These are phyloP conservation scores for Gynandropsis gynandra DNA, from an alignment of 345 rosid genomes.

Conservation along the genomic window DNA sequence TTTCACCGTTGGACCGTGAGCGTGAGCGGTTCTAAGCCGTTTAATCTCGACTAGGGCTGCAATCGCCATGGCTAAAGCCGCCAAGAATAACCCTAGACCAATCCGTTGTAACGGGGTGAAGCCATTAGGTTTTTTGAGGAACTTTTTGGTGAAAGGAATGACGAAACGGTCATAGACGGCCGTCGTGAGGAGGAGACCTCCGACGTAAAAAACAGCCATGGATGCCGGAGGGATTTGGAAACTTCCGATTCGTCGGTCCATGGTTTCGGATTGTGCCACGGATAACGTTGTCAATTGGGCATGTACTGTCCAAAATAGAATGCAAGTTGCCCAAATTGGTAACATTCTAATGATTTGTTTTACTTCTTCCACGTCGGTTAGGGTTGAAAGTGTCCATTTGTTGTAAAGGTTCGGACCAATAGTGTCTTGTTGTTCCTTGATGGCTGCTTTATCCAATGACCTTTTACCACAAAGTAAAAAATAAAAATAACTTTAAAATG, in stretches of 20 bases:
- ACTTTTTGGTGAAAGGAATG: slow-evolving; percentile 43
- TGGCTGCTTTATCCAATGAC: slow-evolving; percentile 80
- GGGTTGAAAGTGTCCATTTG: slow-evolving; percentile 76
- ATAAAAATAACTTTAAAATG: slow-evolving; percentile 1
- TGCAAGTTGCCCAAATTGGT: slow-evolving; percentile 87
- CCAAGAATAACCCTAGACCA: slow-evolving; percentile 59
- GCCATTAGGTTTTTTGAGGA: slow-evolving; percentile 61
- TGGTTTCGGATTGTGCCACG: slow-evolving; percentile 80
- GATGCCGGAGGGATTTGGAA: slow-evolving; percentile 79
- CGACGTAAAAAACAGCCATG: slow-evolving; percentile 69
- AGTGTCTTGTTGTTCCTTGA: slow-evolving; percentile 36
- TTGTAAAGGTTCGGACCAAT: slow-evolving; percentile 22
- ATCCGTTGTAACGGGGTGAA: slow-evolving; percentile 79
- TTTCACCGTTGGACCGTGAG: slow-evolving; percentile 33
- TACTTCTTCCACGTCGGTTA: slow-evolving; percentile 93
- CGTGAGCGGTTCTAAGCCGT: slow-evolving; percentile 43
- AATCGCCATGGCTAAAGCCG: slow-evolving; percentile 52
- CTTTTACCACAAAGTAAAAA: slow-evolving; percentile 31
- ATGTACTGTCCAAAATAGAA: slow-evolving; percentile 88
- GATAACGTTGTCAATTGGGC: slow-evolving; percentile 94
- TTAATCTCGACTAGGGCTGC: slow-evolving; percentile 68
- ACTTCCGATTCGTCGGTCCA: slow-evolving; percentile 85
- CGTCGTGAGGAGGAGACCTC: slow-evolving; percentile 74
- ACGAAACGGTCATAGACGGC: slow-evolving; percentile 71
- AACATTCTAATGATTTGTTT: slow-evolving; percentile 78